These are phyloP conservation scores for Pseudogymnoascus verrucosus DNA, from an alignment of 2,329 filamentous ascomycete species.

Conservation along the genomic window DNA sequence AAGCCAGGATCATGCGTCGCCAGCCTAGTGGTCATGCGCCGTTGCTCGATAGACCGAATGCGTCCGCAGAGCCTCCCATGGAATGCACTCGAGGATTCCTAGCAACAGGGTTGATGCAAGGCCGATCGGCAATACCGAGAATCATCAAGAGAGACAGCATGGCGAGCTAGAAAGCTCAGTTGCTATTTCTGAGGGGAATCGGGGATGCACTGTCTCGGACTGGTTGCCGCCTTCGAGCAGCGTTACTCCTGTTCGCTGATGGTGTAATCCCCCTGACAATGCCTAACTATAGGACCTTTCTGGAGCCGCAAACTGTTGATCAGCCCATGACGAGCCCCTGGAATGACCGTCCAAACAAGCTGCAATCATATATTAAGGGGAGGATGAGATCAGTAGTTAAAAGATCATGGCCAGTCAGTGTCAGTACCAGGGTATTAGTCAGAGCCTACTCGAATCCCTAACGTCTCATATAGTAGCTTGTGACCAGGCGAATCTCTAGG, in stretches of 20 bases:
- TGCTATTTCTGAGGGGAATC: background rate
- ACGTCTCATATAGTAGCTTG: background rate
- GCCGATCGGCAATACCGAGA: background rate
- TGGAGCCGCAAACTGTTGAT: background rate
- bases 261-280: background rate
- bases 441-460: background rate
- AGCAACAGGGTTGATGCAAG: background rate
- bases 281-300: background rate
- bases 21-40: background rate
- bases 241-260: background rate
- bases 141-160: background rate
- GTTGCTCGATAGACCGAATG: background rate
- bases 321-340: background rate
- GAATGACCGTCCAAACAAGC: background rate
- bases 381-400: background rate
- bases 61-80: background rate
- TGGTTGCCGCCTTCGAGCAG: background rate
- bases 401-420: background rate
- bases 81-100: background rate
- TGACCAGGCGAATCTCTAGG: background rate
- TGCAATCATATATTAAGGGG: background rate
- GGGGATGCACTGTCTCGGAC: background rate
- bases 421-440: background rate
- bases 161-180: background rate
- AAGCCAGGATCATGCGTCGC: background rate